Percentiles rank a stretch among this genome's conserved stretches.
Evolutionary conservation across 2,329 filamentous ascomycete genomes (phyloP).

Genomic region (Cercospora zeae-maydis): DNA sequence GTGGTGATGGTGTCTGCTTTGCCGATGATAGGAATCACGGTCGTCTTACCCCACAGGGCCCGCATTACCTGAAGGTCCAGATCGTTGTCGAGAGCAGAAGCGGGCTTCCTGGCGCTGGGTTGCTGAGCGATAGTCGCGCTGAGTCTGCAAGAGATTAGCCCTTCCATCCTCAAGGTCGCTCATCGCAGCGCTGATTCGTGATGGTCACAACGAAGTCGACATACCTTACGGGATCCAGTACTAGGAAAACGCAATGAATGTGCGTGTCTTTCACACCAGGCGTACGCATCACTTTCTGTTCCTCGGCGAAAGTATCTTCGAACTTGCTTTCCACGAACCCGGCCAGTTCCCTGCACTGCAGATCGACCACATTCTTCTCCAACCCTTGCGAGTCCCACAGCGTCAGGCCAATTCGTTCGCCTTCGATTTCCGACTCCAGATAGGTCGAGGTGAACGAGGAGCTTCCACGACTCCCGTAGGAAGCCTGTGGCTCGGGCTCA

Average conservation of each 20-base stretch:
- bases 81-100: conserved; percentile 66
- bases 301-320: conserved; percentile 93
- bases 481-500: conserved; percentile 17
- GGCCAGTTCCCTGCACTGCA: conserved; percentile 87
- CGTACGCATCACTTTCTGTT: conserved; percentile 94
- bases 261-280: conserved; percentile 93
- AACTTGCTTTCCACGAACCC: conserved; percentile 96
- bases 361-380: conserved; percentile 90
- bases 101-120: conserved; percentile 16
- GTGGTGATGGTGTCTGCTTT: conserved; percentile 97
- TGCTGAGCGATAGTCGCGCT: conserved; percentile 61
- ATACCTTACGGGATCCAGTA: conserved; percentile 70
- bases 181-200: not conserved
- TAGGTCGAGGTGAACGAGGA: conserved; percentile 77
- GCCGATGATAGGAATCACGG: conserved; percentile 89
- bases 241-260: conserved; percentile 90
- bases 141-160: conserved; percentile 47
- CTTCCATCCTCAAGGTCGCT: conserved; percentile 29
- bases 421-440: conserved; percentile 89
- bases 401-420: conserved; percentile 85
- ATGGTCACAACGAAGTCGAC: conserved; percentile 38
- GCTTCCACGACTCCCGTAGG: conserved; percentile 17
- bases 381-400: conserved; percentile 95
- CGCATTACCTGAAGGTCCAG: conserved; percentile 88
- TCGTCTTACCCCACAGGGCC: conserved; percentile 86